A percentile compares a stretch with the other conserved stretches of the same genome.
Evolutionary conservation across 805 yeast genomes (phyloP).

Genomic region (Yarrowia sp.): DNA sequence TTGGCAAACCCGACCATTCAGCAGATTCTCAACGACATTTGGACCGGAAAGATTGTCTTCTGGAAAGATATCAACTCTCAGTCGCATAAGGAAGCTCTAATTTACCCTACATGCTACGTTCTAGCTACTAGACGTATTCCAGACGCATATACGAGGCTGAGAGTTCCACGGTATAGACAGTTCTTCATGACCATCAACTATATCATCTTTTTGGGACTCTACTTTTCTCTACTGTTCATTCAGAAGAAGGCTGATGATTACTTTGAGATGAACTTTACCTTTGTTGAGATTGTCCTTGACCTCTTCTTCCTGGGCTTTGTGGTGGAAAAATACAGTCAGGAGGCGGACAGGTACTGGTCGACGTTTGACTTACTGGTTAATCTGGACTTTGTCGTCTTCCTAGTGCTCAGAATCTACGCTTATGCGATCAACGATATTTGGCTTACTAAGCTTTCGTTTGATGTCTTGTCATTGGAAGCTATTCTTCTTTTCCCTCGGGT

Average conservation of each 20-base stretch:
- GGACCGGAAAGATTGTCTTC: constrained; percentile 50
- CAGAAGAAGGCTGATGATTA: constrained; percentile 21
- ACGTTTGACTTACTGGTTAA: constrained; percentile 15
- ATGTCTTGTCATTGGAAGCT: constrained; percentile 5
- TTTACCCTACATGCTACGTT: constrained; percentile 27
- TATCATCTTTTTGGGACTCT: constrained; percentile 2
- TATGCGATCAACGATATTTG: constrained; percentile 3
- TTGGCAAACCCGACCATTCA: constrained; percentile 46
- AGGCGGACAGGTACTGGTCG: constrained; percentile 26
- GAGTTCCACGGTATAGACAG: constrained; percentile 10
- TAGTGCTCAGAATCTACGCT: constrained; percentile 17
- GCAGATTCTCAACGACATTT: constrained; percentile 45
- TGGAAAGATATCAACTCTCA: constrained; percentile 48
- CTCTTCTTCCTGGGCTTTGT: constrained; percentile 17
- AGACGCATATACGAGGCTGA: constrained; percentile 12
- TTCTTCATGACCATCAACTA: constrained; percentile 29
- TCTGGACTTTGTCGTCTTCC: constrained; percentile 18
- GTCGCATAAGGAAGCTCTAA: constrained; percentile 45
- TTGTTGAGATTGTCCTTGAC: constrained; percentile 14
- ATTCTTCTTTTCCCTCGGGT: constrained; percentile 7
- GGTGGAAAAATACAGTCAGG: constrained; percentile 15
- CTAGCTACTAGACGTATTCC: constrained; percentile 6
- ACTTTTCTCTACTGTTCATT: constrained; percentile 10
- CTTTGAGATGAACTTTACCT: constrained; percentile 13
- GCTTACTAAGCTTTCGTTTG: constrained; percentile 13